Base-by-base conservation (phyloP, 805 yeast genomes). In the Candida sphagnicola region DNA sequence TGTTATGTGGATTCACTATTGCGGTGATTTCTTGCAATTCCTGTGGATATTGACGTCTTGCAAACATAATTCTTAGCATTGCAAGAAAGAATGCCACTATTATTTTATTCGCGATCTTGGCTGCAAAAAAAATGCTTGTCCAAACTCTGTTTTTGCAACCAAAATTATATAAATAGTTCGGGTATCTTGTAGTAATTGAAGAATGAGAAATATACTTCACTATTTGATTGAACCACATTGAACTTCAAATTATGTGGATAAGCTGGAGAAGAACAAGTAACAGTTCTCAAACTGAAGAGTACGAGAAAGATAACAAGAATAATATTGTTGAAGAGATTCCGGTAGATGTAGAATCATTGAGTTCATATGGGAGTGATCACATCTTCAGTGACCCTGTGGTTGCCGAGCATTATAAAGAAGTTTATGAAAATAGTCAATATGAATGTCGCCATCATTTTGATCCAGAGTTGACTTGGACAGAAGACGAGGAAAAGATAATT, bases 401-500 rank as follows among this genome's bases (percentile, higher is more conserved):
- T 17, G 46, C 28, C 11, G 35, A 30, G 10, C 37, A 43, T 25
- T 43, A 43, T 28, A 35, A 34, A 13, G 14, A 21, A 12, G 15
- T 39, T 15, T 73, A 18, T 52, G 78, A 77, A 31, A 45, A 54
- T 2, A 54, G 75, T 1, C 33, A 70, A 8, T 80, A 80, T 49
- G 86, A 80, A 50, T 73, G 82, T 43, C 62, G 75, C 16, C 59
- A 65, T 25, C 64, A 65, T 13, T 75, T 81, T 49, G 85, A 82
- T 50, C 82, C 85, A 0, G 62, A 65, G 0, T 68, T 78, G 28
- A 63, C 66, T 8, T 80, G 85, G 86, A 62, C 75, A 0, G 46
- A 45, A 4, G 61, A 67, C 34, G 84, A 78, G 48, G 85, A 81
- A 43, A 62, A 57, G 26, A 61, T 54, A 30, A 51, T 80, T 4